Conservation (phyloP, 2,329 filamentous ascomycete genomes). For the Daldinia sp. region DNA sequence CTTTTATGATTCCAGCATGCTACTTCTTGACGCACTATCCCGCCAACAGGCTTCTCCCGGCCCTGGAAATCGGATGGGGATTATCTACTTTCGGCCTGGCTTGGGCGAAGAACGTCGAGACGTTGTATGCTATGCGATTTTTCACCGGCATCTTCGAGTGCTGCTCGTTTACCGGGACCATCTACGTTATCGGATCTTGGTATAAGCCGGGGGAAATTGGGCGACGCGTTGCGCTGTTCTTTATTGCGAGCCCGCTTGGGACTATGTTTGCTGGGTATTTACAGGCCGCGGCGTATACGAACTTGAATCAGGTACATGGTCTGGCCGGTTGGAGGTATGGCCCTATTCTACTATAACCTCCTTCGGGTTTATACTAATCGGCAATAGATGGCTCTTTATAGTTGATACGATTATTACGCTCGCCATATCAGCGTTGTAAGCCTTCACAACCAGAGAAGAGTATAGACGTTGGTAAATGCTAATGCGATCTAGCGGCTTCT, state of each 20-base stretch:
- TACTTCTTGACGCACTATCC: slow-evolving; percentile 51
- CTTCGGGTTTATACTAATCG: not conserved
- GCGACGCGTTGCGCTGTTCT: slow-evolving; percentile 60
- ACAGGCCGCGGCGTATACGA: slow-evolving; percentile 62
- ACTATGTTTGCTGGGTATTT: slow-evolving; percentile 62
- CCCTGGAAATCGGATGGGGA: slow-evolving; percentile 47
- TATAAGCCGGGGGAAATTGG: slow-evolving; percentile 51
- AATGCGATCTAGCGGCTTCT: slow-evolving; percentile 48
- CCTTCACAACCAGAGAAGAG: not conserved
- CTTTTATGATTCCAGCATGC: slow-evolving; percentile 52
- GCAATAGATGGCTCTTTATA: slow-evolving; percentile 59
- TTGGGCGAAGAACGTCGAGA: slow-evolving; percentile 45
- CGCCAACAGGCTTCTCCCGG: slow-evolving; percentile 46
- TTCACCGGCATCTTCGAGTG: slow-evolving; percentile 48
- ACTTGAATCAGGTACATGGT: slow-evolving; percentile 58
- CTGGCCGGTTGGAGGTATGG: slow-evolving; percentile 56
- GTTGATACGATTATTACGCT: slow-evolving; percentile 67
- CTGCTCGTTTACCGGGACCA: slow-evolving; percentile 43
- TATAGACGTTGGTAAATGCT: not conserved
- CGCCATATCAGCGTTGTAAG: slow-evolving; percentile 57
- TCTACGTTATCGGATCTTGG: slow-evolving; percentile 50
- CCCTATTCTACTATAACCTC: not conserved
- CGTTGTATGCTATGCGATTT: slow-evolving; percentile 49
- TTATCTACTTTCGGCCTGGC: slow-evolving; percentile 44
- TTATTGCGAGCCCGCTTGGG: slow-evolving; percentile 58